Percentiles rank a stretch among this genome's conserved stretches.
Evolutionary conservation across 495 filamentous ascomycete species (phyloP).

Genomic region (Beverwykella pulmonaria): DNA sequence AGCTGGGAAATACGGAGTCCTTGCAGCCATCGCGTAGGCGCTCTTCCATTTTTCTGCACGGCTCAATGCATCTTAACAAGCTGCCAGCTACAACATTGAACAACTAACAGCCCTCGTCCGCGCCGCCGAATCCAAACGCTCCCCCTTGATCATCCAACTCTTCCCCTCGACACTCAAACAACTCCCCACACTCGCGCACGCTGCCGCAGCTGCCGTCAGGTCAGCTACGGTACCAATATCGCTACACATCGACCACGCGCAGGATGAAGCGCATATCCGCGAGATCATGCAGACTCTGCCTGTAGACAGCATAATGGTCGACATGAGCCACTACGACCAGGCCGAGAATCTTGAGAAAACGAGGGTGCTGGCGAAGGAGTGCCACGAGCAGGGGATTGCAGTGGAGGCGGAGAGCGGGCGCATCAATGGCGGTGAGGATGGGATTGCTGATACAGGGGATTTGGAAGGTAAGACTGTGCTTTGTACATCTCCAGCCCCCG

Average conservation of each 20-base stretch:
- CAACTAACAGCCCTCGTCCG: constrained; percentile 30
- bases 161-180: constrained; percentile 30
- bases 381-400: constrained; percentile 39
- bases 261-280: constrained; percentile 34
- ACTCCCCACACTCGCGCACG: constrained; percentile 27
- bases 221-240: constrained; percentile 35
- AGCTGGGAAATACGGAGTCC: constrained; percentile 24
- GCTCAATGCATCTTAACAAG: no score
- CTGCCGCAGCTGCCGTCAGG: constrained; percentile 35
- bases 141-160: constrained; percentile 27
- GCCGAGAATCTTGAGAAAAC: constrained; percentile 40
- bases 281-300: constrained; percentile 29
- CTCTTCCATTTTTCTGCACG: not conserved
- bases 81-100: constrained; percentile 28
- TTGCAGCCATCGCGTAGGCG: constrained; percentile 26
- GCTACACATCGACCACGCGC: constrained; percentile 38
- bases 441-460: constrained; percentile 38
- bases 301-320: constrained; percentile 42
- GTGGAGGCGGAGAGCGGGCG: constrained; percentile 41
- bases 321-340: constrained; percentile 43
- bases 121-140: constrained; percentile 26
- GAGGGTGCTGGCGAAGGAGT: constrained; percentile 32
- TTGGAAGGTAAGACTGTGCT: constrained; percentile 29
- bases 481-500: not conserved
- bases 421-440: constrained; percentile 42